phyloP scores from a whole-genome alignment of 176 grass and related monocot species.

The Carex cristatella region DNA sequence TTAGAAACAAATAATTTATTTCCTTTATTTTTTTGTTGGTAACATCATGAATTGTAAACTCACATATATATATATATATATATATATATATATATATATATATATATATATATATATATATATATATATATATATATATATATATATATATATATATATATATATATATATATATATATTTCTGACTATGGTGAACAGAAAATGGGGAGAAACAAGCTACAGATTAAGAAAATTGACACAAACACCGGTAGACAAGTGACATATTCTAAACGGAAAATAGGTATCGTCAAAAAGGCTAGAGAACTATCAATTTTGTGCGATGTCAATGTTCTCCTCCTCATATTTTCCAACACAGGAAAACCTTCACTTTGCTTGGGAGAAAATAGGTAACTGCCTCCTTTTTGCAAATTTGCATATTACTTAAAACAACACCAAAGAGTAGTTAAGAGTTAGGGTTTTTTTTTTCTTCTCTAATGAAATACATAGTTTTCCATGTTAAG shows the following conservation, averaged over 20 bases:
- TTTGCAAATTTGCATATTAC: background rate
- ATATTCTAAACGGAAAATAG: conserved; percentile 24
- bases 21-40: no score
- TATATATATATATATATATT: no score
- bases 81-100: no score
- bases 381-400: background rate
- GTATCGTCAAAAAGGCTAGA: conserved; percentile 30
- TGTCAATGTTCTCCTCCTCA: conserved; percentile 22
- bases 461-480: background rate
- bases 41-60: background rate
- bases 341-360: conserved; percentile 30
- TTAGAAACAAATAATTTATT: no score
- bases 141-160: no score
- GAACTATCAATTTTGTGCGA: conserved; percentile 36
- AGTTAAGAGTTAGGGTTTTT: background rate
- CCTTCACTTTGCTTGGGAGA: conserved; percentile 16
- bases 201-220: conserved; percentile 35
- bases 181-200: background rate
- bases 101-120: background rate
- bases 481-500: background rate
- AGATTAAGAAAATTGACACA: conserved; percentile 27
- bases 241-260: conserved; percentile 17
- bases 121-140: background rate
- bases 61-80: background rate
- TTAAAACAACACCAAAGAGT: no score